These are phyloP conservation scores for Annulohypoxylon maeteangense DNA, from an alignment of 495 filamentous ascomycete species.

Conservation along the genomic window DNA sequence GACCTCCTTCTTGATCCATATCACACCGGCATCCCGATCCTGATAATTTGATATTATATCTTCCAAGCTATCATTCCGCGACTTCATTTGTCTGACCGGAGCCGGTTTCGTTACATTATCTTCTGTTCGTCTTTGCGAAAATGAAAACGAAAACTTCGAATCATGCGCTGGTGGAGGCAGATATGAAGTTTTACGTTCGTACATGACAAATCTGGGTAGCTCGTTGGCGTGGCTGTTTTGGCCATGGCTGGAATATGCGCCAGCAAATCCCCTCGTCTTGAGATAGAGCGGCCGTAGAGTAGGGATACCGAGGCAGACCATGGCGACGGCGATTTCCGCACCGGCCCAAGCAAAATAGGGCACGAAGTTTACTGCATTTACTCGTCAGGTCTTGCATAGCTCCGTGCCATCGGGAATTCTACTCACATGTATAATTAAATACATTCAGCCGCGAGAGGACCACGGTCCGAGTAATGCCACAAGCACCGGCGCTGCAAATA, in stretches of 20 bases:
- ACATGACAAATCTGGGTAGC: conserved; percentile 47
- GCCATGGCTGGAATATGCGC: conserved; percentile 32
- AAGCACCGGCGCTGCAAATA: conserved; percentile 50
- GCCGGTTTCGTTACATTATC: conserved; percentile 31
- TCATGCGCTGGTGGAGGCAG: conserved; percentile 14
- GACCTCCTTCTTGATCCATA: conserved; percentile 49
- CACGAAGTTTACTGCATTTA: conserved; percentile 50
- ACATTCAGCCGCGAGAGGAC: conserved; percentile 51
- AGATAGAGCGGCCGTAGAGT: conserved; percentile 53
- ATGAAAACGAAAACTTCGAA: conserved; percentile 17
- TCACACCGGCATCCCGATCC: conserved; percentile 37
- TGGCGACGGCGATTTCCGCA: conserved; percentile 54
- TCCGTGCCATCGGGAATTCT: not conserved
- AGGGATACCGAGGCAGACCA: conserved; percentile 55
- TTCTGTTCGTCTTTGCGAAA: conserved; percentile 2
- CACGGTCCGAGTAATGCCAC: conserved; percentile 53
- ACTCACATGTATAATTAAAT: conserved; percentile 52
- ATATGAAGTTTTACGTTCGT: conserved; percentile 28
- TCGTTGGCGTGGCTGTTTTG: conserved; percentile 35
- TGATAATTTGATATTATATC: conserved; percentile 48
- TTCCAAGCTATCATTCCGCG: conserved; percentile 47
- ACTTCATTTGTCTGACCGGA: conserved; percentile 27
- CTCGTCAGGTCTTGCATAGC: not conserved
- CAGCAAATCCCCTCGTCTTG: conserved; percentile 39
- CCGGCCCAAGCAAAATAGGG: conserved; percentile 55